Conservation (phyloP, 495 filamentous ascomycete species). For the Neurospora sp. region DNA sequence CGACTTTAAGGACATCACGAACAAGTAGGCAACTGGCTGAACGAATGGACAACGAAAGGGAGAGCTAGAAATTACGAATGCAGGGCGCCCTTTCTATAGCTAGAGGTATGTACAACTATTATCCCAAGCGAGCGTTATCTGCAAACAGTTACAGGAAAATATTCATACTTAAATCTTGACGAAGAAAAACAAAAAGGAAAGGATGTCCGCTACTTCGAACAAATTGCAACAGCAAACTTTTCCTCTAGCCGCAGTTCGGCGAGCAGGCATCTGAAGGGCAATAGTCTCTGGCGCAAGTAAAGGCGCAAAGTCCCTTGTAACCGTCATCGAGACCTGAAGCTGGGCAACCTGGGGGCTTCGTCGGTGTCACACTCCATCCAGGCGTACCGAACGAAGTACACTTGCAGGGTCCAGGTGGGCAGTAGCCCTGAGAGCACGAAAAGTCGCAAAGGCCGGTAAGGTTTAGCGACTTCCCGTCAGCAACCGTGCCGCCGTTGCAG, state of each 20-base stretch:
- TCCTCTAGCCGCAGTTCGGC: neutral
- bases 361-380: conserved; percentile 13
- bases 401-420: conserved; percentile 27
- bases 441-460: conserved; percentile 33
- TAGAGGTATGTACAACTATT: neutral
- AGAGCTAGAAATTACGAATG: neutral
- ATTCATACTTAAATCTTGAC: neutral
- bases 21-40: neutral
- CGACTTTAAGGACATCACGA: neutral
- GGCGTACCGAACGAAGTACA: conserved; percentile 27
- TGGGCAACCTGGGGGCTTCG: conserved; percentile 20
- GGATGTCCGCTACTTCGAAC: neutral
- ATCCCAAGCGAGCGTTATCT: neutral
- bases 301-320: conserved; percentile 34
- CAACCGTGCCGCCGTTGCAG: conserved; percentile 29
- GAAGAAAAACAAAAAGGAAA: neutral
- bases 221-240: neutral
- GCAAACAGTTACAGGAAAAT: neutral
- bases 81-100: neutral
- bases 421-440: conserved; percentile 31
- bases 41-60: too few species aligned
- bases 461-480: conserved; percentile 20
- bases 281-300: conserved; percentile 32
- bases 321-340: conserved; percentile 21
- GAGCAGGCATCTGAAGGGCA: conserved; percentile 31